Percentiles rank a stretch among this genome's conserved stretches.
These are phyloP conservation scores for Solanum hybrid DNA, from an alignment of 305 asterid genomes.

Conservation along the genomic window DNA sequence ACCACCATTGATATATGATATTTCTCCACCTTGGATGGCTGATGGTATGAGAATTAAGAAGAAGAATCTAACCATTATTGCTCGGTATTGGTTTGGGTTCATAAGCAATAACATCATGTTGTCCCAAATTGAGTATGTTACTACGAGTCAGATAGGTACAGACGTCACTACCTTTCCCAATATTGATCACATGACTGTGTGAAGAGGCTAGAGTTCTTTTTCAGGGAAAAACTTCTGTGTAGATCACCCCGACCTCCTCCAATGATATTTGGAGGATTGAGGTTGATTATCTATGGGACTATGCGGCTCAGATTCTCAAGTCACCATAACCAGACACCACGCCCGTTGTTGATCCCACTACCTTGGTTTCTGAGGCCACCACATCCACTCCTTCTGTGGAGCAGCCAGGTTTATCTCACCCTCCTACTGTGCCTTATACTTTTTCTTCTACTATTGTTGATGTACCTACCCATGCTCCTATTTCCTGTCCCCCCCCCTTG, in stretches of 20 bases:
- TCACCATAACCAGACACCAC: not conserved
- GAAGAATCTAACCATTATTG: not conserved
- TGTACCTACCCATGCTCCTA: not conserved
- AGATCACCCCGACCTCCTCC: not conserved
- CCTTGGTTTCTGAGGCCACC: not conserved
- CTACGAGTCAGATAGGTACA: not conserved
- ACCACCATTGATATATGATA: not conserved
- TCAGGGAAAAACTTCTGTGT: not conserved
- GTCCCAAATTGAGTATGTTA: not conserved
- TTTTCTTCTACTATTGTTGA: not conserved
- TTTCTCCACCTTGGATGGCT: not conserved
- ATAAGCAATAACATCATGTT: not conserved
- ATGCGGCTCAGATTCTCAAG: not conserved
- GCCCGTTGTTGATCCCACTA: not conserved
- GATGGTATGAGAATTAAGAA: not conserved
- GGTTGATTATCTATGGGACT: not conserved
- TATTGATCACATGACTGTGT: not conserved
- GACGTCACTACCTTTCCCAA: not conserved
- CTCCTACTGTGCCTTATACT: not conserved
- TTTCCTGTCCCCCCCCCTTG: not conserved
- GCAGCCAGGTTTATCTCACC: not conserved
- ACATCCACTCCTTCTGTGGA: not conserved
- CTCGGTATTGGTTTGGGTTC: not conserved
- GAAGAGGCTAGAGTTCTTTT: not conserved
- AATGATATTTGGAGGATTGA: not conserved